phyloP scores from a whole-genome alignment of 139 green algal species.

The Gonium pectorale region DNA sequence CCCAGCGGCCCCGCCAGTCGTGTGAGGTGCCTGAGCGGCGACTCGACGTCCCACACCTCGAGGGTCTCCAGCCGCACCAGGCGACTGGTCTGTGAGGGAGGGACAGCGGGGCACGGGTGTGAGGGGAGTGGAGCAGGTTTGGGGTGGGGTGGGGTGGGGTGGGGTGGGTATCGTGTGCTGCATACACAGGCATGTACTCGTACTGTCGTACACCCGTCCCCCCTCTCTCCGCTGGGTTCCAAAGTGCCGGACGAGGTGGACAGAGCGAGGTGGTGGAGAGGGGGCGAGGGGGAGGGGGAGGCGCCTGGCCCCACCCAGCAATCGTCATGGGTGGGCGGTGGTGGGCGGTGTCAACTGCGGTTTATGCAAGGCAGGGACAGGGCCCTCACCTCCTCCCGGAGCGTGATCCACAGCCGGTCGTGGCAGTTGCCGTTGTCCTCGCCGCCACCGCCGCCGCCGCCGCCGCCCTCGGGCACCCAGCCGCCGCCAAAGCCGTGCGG shows the following conservation, averaged over 20 bases:
- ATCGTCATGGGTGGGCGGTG: neutral
- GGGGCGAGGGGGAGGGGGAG: neutral
- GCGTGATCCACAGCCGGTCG: neutral
- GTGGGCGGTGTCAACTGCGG: neutral
- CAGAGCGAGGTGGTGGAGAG: neutral
- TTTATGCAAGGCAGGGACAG: neutral
- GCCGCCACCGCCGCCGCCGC: neutral
- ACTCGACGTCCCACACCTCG: constrained; percentile 44
- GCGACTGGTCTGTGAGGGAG: neutral
- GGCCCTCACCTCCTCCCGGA: constrained; percentile 18
- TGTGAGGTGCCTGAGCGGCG: neutral
- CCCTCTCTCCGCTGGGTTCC: no score
- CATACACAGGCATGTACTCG: no score
- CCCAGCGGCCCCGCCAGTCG: neutral
- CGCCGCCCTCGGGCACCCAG: neutral
- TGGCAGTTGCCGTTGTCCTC: neutral
- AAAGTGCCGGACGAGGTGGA: no score
- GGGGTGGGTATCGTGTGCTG: no score
- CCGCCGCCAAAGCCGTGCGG: neutral
- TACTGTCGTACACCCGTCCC: no score
- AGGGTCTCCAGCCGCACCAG: constrained; percentile 22
- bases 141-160: no score
- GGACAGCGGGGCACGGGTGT: neutral
- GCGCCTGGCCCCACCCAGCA: neutral
- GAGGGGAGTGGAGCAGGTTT: neutral